Base-by-base conservation (phyloP, 2,329 filamentous ascomycete species). In the Aspergillus sp. region DNA sequence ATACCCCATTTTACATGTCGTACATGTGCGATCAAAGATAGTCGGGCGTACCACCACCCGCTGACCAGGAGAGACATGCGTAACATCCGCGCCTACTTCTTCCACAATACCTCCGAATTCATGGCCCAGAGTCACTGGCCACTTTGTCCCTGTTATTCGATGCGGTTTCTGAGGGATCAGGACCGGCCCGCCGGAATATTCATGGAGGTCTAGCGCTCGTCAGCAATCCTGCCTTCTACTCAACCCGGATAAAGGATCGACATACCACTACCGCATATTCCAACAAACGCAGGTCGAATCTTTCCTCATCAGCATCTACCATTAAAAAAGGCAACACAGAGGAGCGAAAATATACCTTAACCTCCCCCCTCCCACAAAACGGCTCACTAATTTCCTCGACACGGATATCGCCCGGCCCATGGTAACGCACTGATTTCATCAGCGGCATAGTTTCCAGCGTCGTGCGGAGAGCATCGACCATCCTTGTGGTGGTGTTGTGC, bases 91-190 rank as follows among this genome's bases (percentile, higher is more conserved):
- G 0, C 81, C 81, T n/a, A 84, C 65, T 52, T 82, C 78, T 7
- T 74, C 70, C 30, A 85, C 68, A 2, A 73, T 72, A 7, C 81
- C 82, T 3, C 74, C 77, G 61, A 85, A 81, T 57, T 85, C 82
- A 57, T 85, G 82, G 28, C 82, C 82, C 7, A 85, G 68, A 0
- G 74, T 80, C 7, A 83, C 71, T 3, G 81, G 82, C 33, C 79
- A 71, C 1, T 67, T 70, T 47, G 78, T 77, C 30, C 73, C 68
- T 0, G 80, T 84, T 26, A 83, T 62, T 2, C 74, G 74, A 55
- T 85, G 81, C 1, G 80, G 77, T 4, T 45, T 52, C 8, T 50
- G 52, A 2, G 78, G 77, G 1, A 73, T 71, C 61, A 77, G 73
- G 28, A 66, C 74, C 9, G 69, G 68, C 2, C 70, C 71, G 9